Evolutionary conservation across 371 early-diverging fungal species (phyloP), one percentile per base, ranked within the genome.

Genomic region (Zopfochytrium polystomum): DNA sequence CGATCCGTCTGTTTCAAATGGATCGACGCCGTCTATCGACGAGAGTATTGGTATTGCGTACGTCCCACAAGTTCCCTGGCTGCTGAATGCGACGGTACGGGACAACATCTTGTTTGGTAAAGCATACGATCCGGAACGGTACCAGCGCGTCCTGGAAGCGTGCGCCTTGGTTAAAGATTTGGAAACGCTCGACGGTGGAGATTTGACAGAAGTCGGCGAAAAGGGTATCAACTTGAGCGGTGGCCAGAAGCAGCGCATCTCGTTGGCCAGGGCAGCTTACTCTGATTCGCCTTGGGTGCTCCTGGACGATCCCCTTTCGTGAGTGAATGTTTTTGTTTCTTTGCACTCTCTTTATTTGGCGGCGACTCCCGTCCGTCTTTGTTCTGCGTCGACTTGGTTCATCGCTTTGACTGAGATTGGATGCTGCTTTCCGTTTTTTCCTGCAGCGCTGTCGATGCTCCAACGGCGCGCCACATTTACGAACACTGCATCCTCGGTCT

Each of bases 401-500:
- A n/a, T n/a, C n/a, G n/a, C n/a, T n/a, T n/a, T n/a, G n/a, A n/a
- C n/a, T n/a, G n/a, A n/a, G n/a, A n/a, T n/a, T n/a, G n/a, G n/a
- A n/a, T n/a, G n/a, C n/a, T n/a, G n/a, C n/a, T n/a, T n/a, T n/a
- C n/a, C n/a, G n/a, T n/a, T n/a, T n/a, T n/a, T 55, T 50, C 9
- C 25, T 45, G 20, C 13, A 52, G 53, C 34, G 90, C 91, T 0
- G 87, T 90, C 2, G 90, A 90, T 57, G 85, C 89, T 0, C 94
- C 95, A 43, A 96, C 96, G 1, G 95, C 90, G 3, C 85, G 85
- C n/a, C n/a, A n/a, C n/a, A n/a, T n/a, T n/a, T n/a, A n/a, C n/a
- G n/a, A n/a, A n/a, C n/a, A n/a, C n/a, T 66, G 71, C 26, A 74
- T 82, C 56, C 76, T 82, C 27, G 84, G 86, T 75, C 30, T 55